phyloP scores from a whole-genome alignment of 306 rosid species.

The Bauhinia variegata region DNA sequence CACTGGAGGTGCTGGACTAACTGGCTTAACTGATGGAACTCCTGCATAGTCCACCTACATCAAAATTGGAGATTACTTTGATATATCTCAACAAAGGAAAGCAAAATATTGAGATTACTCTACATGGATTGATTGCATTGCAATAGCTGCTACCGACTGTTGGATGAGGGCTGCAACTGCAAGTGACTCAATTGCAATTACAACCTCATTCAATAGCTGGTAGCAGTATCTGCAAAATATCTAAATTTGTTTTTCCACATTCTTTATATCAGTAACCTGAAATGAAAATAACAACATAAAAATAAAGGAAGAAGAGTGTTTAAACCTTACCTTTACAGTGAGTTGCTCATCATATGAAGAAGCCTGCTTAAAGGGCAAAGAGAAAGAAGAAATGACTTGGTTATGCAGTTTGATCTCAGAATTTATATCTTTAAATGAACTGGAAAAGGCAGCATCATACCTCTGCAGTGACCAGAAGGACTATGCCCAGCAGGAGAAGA shows the following conservation, averaged over 20 bases:
- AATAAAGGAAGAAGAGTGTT: neutral
- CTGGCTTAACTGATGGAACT: constrained; percentile 23
- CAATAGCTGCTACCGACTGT: no score
- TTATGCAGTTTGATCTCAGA: no score
- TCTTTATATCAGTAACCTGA: no score
- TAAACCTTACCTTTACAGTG: constrained; percentile 40
- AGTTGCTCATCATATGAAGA: constrained; percentile 46
- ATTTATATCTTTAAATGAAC: no score
- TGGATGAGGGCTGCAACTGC: no score
- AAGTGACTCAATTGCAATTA: no score
- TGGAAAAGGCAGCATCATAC: constrained; percentile 27
- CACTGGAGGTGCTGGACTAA: constrained; percentile 5
- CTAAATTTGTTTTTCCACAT: no score
- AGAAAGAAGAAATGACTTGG: no score
- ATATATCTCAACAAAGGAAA: neutral
- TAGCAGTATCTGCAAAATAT: no score
- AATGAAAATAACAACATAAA: neutral
- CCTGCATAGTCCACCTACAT: constrained; percentile 44
- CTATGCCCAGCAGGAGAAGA: constrained; percentile 45
- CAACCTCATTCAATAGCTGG: no score
- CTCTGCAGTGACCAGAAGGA: constrained; percentile 47
- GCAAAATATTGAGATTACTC: no score
- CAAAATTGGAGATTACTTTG: constrained; percentile 4
- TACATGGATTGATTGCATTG: no score
- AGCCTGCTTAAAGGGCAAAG: constrained; percentile 34